These are phyloP conservation scores for Polytrichum formosum DNA, from an alignment of 225 moss, liverwort and hornwort genomes.

Conservation along the genomic window DNA sequence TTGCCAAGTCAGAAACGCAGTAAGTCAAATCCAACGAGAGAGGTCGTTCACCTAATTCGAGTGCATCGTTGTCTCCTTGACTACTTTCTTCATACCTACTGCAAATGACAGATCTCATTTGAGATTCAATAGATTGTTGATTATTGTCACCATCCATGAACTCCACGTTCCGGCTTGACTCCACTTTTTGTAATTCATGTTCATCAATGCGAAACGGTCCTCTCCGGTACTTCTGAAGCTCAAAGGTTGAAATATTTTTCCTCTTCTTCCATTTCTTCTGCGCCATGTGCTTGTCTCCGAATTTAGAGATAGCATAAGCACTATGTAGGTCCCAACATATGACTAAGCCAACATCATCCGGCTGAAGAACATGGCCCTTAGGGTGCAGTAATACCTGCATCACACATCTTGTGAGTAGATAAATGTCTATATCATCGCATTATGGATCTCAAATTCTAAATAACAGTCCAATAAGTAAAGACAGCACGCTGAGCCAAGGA, in stretches of 20 bases:
- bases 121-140: conserved; percentile 28
- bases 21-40: background rate
- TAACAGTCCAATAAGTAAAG: no score
- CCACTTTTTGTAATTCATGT: conserved; percentile 7
- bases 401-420: no score
- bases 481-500: no score
- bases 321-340: conserved; percentile 47
- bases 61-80: conserved; percentile 12
- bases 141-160: conserved; percentile 19
- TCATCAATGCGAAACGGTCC: conserved; percentile 16
- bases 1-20: no score
- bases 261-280: conserved; percentile 27
- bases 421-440: no score
- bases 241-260: conserved; percentile 1
- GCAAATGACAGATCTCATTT: conserved; percentile 32
- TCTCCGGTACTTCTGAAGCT: conserved; percentile 39
- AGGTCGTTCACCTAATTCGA: conserved; percentile 25
- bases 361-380: conserved; percentile 37
- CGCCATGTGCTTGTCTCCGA: conserved; percentile 26
- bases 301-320: conserved; percentile 41
- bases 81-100: conserved; percentile 14
- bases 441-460: no score
- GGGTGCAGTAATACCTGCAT: conserved; percentile 49
- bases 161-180: conserved; percentile 6
- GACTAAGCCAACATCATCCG: conserved; percentile 44